Percentiles rank a stretch among this genome's conserved stretches.
Conservation (phyloP, 1,284 basidiomycete species). For the Moesziomyces sp. region DNA sequence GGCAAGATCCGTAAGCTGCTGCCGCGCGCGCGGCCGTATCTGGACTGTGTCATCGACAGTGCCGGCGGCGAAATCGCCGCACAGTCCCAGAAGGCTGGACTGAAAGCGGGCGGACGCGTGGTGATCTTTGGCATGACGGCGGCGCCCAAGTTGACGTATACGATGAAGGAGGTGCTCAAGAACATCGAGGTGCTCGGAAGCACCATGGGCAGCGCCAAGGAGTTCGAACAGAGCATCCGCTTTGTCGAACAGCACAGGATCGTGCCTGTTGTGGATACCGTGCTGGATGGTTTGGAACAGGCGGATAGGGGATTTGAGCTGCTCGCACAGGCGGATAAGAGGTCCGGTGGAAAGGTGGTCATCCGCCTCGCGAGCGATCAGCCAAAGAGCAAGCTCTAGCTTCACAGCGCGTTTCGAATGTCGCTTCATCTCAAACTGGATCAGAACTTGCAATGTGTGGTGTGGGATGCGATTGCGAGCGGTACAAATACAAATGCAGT, state of each 20-base stretch:
- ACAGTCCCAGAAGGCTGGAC: conserved; percentile 72
- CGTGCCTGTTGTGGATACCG: conserved; percentile 78
- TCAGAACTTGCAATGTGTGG: neutral
- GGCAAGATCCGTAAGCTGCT: conserved; percentile 73
- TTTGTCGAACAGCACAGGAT: conserved; percentile 79
- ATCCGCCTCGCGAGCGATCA: conserved; percentile 25
- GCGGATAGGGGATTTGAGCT: conserved; percentile 78
- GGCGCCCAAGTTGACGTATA: conserved; percentile 73
- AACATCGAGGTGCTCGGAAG: conserved; percentile 79
- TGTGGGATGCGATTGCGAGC: neutral
- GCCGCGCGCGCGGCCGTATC: conserved; percentile 69
- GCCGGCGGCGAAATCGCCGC: conserved; percentile 80
- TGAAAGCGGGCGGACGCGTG: conserved; percentile 79
- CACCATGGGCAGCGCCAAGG: conserved; percentile 84
- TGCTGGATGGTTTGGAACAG: conserved; percentile 77
- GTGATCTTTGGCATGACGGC: conserved; percentile 77
- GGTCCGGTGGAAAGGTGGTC: conserved; percentile 63
- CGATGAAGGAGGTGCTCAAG: conserved; percentile 82
- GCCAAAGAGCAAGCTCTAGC: conserved; percentile 32
- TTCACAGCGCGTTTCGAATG: neutral
- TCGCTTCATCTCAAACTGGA: neutral
- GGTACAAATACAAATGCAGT: conserved; percentile 26
- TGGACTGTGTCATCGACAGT: conserved; percentile 83
- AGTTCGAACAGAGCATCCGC: conserved; percentile 77
- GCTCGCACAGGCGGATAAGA: conserved; percentile 57